Evolutionary conservation across 179 eudicot genomes (phyloP).

Genomic region (Silene noctiflora): DNA sequence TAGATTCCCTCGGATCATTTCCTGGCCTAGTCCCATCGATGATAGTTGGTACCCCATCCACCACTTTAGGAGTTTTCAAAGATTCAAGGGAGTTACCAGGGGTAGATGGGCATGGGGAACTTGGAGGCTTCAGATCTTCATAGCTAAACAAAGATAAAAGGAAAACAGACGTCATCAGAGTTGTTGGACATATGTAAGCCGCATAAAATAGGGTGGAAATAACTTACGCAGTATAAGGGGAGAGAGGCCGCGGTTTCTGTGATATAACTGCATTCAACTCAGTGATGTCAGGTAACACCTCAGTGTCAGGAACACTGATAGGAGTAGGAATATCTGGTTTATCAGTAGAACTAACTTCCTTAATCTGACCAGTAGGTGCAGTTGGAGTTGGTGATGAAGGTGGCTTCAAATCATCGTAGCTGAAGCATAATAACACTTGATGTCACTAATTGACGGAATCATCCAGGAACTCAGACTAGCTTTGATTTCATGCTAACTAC

Average conservation of each 20-base stretch:
- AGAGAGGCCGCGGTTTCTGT: constrained; percentile 36
- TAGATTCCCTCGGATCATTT: constrained; percentile 28
- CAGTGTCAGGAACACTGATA: constrained; percentile 21
- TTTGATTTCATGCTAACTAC: not conserved
- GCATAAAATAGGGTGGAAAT: not conserved
- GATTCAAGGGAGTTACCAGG: constrained; percentile 33
- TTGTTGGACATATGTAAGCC: not conserved
- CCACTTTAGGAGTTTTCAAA: constrained; percentile 17
- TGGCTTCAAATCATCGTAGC: constrained; percentile 40
- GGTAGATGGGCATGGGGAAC: constrained; percentile 54
- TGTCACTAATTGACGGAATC: constrained; percentile 1
- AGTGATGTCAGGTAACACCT: constrained; percentile 12
- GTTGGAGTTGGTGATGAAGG: constrained; percentile 36
- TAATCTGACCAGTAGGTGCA: constrained; percentile 23
- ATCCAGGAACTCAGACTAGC: not conserved
- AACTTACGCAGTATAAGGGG: constrained; percentile 42
- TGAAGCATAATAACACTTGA: not conserved
- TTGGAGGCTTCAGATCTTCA: constrained; percentile 70
- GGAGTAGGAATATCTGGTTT: constrained; percentile 16
- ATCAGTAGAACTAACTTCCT: constrained; percentile 16
- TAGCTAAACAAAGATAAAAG: constrained; percentile 34
- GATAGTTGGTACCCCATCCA: constrained; percentile 33
- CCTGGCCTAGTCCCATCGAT: constrained; percentile 13
- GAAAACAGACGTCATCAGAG: not conserved
- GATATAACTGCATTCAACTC: constrained; percentile 17